Base-by-base conservation (phyloP, 2,329 filamentous ascomycete genomes). In the Stagonosporopsis chrysanthemi region DNA sequence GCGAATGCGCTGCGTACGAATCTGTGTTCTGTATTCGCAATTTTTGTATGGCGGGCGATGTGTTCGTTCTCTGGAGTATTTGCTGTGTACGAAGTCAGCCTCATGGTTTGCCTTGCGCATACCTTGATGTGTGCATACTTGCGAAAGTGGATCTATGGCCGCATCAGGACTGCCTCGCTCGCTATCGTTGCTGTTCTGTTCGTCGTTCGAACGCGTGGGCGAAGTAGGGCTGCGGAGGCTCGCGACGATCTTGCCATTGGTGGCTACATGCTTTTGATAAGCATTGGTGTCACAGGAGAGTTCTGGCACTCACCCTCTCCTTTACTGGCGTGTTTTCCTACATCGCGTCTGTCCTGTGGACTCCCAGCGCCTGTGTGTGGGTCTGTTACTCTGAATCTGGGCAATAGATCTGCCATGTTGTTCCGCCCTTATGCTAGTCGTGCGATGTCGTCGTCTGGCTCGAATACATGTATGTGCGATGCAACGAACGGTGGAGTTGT, bases 101-200 rank as follows among this genome's bases (percentile, higher is more conserved):
- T 50, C 44, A 42, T 4, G 23, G 31, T 52, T 11, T 44, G 47
- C 41, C 54, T 47, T 52, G 42, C 43, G 29, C 48, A 23, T 5
- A 12, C 4, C 43, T 48, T 61, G 46, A 26, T 28, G 58, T 58
- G 40, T 59, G 76, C 82, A 64, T 82, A 90, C 87, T 76, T 89
- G 86, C 48, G 88, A 89, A 62, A 90, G 78, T 54, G 88, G 88
- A 74, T 90, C 88, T 60, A 89, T 88, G 24, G 81, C 81, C 9
- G 69, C 61, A 49, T 82, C 79, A 26, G 65, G 63, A 31, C 62
- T 31, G 36, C 52, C 53, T 45, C 50, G 59, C 11, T 51, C 59
- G 39, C 61, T 66, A 19, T 51, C 36, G 31, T 44, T 59, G 23
- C 64, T 63, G 60, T 68, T 71, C 24, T 57, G 54, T 39, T 59